phyloP scores from a whole-genome alignment of 2,329 filamentous ascomycete genomes.

The Neonectria magnoliae region DNA sequence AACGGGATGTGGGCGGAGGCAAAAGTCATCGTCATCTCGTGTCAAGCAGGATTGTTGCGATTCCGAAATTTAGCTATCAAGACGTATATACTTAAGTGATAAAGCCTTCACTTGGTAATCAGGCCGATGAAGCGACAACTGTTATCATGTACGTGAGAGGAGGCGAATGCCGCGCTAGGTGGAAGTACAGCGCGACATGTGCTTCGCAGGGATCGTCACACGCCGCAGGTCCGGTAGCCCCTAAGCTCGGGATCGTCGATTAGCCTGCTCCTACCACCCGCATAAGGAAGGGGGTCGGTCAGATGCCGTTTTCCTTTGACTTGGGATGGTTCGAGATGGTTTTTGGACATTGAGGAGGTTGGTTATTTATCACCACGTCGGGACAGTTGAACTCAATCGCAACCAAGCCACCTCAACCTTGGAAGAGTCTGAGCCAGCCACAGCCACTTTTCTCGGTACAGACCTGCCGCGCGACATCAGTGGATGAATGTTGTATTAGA shows the following conservation, averaged over 20 bases:
- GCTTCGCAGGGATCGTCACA: background rate
- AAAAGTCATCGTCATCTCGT: background rate
- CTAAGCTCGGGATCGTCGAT: background rate
- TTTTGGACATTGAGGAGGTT: background rate
- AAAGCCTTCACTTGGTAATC: background rate
- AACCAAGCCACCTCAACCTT: background rate
- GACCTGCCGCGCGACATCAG: background rate
- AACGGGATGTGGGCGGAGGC: background rate
- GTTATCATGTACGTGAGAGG: too few species aligned
- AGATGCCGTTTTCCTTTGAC: background rate
- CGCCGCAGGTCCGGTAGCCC: background rate
- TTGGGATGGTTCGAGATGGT: background rate
- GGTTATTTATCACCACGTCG: background rate
- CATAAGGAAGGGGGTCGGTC: background rate
- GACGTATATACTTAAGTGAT: background rate
- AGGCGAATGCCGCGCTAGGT: too few species aligned
- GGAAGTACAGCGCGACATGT: background rate
- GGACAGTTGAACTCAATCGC: background rate
- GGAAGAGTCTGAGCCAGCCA: background rate
- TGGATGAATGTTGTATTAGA: background rate
- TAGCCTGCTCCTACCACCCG: background rate
- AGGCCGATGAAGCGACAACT: background rate
- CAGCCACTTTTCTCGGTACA: background rate
- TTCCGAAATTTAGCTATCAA: background rate
- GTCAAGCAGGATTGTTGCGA: background rate